Evolutionary conservation across 208 protist species (phyloP), one percentile per base, ranked within the genome.

Genomic region (Vickermania spadyakhi): DNA sequence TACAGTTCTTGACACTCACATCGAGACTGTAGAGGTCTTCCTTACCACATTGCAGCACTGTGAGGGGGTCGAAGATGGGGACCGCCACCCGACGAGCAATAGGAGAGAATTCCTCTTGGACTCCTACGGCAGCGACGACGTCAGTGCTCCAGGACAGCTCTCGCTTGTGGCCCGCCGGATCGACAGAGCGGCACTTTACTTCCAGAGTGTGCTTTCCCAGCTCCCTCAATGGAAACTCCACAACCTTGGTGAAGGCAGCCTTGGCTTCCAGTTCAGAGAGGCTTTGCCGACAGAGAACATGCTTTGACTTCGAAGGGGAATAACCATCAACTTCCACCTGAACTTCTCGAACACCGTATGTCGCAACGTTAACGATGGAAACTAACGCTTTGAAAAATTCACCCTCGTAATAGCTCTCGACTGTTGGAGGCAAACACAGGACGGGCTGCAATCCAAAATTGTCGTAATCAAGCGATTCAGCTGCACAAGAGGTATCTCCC

Each of bases 361-460:
- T 58, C 18, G 84, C 84, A 23, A 70, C 61, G 70, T 91, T 91
- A 64, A 76, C 63, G 49, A 91, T 81, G 60, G 62, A 75, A 41
- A 91, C 52, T 57, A 91, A 73, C 0, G 84, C 84, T 22, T 70
- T 63, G 58, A 91, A 91, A 1, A 50, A 41, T 53, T 91, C 78
- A 3, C 71, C 57, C 21, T 74, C 69, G 56, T 82, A 68, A 51
- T 83, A 75, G 27, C 68, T 71, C 23, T 76, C 75, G 31, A 91
- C 53, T 27, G 66, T 70, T 42, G 62, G 51, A 0, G 84, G 84
- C 31, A 91, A 31, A 29, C 73, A 69, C 21, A 91, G 71, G 28
- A 70, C 68, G 22, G 76, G 74, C 56, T 66, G 58, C 28, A 86
- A 52, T 53, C 79, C 81, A 5, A 72, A 50, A 11, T 31, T 7